Percentiles rank a stretch among this genome's conserved stretches.
Evolutionary conservation across 495 filamentous ascomycete genomes (phyloP).

Genomic region (Aspergillus campestris): DNA sequence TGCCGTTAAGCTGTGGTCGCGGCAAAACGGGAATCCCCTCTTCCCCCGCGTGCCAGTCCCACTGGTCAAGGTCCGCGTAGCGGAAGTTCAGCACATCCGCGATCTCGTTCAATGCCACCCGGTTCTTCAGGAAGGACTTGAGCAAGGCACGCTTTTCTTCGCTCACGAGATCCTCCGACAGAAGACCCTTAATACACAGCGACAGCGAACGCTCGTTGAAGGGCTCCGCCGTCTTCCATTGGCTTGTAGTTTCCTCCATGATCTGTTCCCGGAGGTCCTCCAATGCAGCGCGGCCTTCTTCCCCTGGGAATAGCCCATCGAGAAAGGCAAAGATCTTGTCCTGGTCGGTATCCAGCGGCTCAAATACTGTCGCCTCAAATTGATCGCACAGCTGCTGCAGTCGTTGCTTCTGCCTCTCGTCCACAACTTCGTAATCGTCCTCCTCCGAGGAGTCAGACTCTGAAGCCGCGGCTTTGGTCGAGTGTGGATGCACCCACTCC

Average conservation of each 20-base stretch:
- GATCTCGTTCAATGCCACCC: conserved; percentile 44
- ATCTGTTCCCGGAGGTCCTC: conserved; percentile 15
- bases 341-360: conserved; percentile 30
- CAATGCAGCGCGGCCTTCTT: conserved; percentile 16
- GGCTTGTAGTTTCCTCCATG: not conserved
- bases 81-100: conserved; percentile 55
- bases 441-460: not conserved
- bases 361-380: conserved; percentile 48
- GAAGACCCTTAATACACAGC: conserved; percentile 39
- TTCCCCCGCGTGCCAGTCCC: conserved; percentile 44
- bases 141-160: conserved; percentile 47
- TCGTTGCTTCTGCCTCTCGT: conserved; percentile 21
- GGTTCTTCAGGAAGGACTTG: conserved; percentile 42
- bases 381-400: conserved; percentile 21
- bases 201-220: conserved; percentile 28
- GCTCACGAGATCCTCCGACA: conserved; percentile 43
- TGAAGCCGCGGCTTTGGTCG: conserved; percentile 7
- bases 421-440: conserved; percentile 14
- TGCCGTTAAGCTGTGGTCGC: conserved; percentile 45
- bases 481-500: conserved; percentile 41
- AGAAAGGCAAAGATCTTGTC: conserved; percentile 39
- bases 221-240: conserved; percentile 19
- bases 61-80: conserved; percentile 41
- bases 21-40: conserved; percentile 38
- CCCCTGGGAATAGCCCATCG: conserved; percentile 30